These are phyloP conservation scores for Loxodes magnus DNA, from an alignment of 73 alveolate genomes.

Conservation along the genomic window DNA sequence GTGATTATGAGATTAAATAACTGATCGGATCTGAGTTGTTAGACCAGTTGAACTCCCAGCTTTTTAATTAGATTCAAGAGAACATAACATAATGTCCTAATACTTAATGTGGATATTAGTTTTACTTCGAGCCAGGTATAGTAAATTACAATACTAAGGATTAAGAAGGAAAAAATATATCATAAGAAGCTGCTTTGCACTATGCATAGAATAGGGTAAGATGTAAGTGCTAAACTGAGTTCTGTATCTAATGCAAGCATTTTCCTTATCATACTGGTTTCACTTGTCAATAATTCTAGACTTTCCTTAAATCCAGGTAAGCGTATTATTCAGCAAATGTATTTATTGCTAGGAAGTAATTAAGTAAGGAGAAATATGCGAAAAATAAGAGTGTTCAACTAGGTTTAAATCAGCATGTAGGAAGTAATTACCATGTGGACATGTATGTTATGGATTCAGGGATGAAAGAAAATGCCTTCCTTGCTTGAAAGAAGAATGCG, in stretches of 20 bases:
- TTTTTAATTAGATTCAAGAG: too few relatives aligned
- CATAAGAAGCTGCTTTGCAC: slow-evolving; percentile 42
- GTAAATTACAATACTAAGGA: slow-evolving; percentile 31
- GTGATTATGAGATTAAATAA: too few relatives aligned
- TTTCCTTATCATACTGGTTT: slow-evolving; percentile 78
- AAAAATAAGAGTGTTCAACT: slow-evolving; percentile 38
- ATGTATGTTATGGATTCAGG: slow-evolving; percentile 59
- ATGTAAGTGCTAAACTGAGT: slow-evolving; percentile 46
- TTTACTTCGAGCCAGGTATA: slow-evolving; percentile 31
- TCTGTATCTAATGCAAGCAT: slow-evolving; percentile 60
- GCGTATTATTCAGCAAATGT: too few relatives aligned
- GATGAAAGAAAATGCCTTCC: slow-evolving; percentile 51
- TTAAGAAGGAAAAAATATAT: slow-evolving; percentile 7
- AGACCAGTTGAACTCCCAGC: too few relatives aligned
- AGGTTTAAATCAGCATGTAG: slow-evolving; percentile 47
- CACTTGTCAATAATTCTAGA: slow-evolving; percentile 54
- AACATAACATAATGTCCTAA: too few relatives aligned
- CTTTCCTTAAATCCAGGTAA: slow-evolving; percentile 20
- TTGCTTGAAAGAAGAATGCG: slow-evolving; percentile 64
- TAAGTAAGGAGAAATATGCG: slow-evolving; percentile 46
- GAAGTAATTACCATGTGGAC: slow-evolving; percentile 58
- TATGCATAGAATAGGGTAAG: slow-evolving; percentile 58
- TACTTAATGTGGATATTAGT: too few relatives aligned
- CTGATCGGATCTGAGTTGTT: too few relatives aligned
- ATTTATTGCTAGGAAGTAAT: slow-evolving; percentile 38